Percentiles rank a stretch among this genome's conserved stretches.
Conservation (phyloP, 352 stramenopile species). For the Globisporangium alternatum region DNA sequence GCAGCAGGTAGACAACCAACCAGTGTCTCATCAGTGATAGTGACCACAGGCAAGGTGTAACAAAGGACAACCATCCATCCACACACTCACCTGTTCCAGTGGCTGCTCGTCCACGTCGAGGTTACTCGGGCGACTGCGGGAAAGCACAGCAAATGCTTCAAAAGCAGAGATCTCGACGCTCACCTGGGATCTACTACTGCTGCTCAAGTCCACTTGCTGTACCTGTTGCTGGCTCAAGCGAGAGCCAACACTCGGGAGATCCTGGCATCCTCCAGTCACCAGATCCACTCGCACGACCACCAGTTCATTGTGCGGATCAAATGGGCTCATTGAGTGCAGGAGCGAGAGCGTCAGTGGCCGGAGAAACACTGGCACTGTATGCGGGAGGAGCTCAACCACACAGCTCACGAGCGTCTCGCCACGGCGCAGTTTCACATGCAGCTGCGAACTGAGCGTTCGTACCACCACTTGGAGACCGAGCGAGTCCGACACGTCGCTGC, state of each 20-base stretch:
- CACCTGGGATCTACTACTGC: not conserved
- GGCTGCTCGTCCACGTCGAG: slow-evolving; percentile 14
- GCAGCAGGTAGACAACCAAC: not conserved
- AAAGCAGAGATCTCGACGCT: slow-evolving; percentile 11
- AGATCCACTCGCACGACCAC: slow-evolving; percentile 29
- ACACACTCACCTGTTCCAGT: slow-evolving; percentile 15
- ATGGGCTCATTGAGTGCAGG: slow-evolving; percentile 20
- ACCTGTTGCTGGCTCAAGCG: not conserved
- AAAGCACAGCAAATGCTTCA: slow-evolving; percentile 15
- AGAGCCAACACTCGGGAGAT: not conserved
- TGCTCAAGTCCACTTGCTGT: not conserved
- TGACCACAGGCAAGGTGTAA: not conserved
- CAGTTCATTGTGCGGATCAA: slow-evolving; percentile 13
- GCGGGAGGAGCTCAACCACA: slow-evolving; percentile 43
- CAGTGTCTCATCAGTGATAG: not conserved
- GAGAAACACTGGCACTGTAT: slow-evolving; percentile 24
- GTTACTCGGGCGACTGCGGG: slow-evolving; percentile 8
- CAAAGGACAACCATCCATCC: not conserved
- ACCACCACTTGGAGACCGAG: slow-evolving; percentile 52
- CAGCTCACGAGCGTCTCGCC: slow-evolving; percentile 41
- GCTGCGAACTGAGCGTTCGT: not conserved
- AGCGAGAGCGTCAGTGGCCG: slow-evolving; percentile 30
- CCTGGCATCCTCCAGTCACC: slow-evolving; percentile 15
- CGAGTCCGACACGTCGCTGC: slow-evolving; percentile 44
- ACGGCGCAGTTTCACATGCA: slow-evolving; percentile 16